Evolutionary conservation across 345 rosid species (phyloP).

Genomic region (Limnanthes douglasii): DNA sequence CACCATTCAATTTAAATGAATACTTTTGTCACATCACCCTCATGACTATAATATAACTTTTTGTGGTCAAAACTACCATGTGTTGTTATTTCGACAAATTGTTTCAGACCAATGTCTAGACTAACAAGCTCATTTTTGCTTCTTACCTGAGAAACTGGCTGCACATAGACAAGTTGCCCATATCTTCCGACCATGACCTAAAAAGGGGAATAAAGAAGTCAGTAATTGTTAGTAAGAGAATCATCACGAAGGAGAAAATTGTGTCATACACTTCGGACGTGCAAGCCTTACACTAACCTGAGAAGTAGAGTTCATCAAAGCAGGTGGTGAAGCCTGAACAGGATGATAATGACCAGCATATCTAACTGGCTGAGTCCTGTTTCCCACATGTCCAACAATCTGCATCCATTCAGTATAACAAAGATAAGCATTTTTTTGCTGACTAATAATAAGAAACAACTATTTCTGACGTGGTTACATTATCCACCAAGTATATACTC

Average conservation of each 20-base stretch:
- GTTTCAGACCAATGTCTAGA: no score
- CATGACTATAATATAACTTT: conserved; percentile 1
- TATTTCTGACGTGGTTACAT: no score
- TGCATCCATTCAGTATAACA: no score
- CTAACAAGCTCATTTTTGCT: no score
- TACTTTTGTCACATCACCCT: neutral
- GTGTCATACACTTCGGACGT: neutral
- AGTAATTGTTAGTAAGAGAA: conserved; percentile 2
- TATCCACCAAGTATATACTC: no score
- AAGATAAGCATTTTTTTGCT: no score
- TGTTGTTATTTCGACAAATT: no score
- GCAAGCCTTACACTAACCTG: conserved; percentile 20
- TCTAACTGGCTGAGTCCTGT: conserved; percentile 45
- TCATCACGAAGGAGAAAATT: conserved; percentile 4
- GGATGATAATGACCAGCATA: conserved; percentile 50
- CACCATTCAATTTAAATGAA: neutral
- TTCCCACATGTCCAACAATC: conserved; percentile 43
- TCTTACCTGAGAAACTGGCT: conserved; percentile 69
- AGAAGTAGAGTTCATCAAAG: conserved; percentile 34
- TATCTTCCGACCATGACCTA: conserved; percentile 63
- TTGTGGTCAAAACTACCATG: neutral
- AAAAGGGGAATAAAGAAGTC: conserved; percentile 6
- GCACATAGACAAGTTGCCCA: conserved; percentile 63
- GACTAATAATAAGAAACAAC: no score
- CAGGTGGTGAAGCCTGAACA: conserved; percentile 43